Evolutionary conservation across 306 rosid genomes (phyloP).

Genomic region (Echinosophora koreensis): DNA sequence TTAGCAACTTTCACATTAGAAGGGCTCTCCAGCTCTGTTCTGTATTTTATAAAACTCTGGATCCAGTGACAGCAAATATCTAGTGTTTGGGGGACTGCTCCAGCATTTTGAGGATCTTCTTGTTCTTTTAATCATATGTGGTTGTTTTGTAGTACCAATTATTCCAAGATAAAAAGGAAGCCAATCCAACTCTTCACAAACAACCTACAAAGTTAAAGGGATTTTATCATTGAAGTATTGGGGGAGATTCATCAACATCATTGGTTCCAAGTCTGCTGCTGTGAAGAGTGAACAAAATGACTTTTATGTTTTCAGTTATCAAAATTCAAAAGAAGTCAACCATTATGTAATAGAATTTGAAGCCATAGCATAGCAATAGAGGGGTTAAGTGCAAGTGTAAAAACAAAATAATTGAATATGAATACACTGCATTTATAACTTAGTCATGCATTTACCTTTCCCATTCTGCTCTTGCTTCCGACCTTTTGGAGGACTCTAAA

Average conservation of each 20-base stretch:
- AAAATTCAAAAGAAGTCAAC: too few species aligned
- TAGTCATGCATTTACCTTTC: too few species aligned
- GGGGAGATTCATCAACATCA: slow-evolving; percentile 22
- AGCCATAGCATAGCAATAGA: too few species aligned
- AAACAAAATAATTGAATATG: too few species aligned
- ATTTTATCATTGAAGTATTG: slow-evolving; percentile 27
- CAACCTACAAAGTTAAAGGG: slow-evolving; percentile 57
- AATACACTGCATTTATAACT: too few species aligned
- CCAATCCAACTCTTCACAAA: slow-evolving; percentile 89
- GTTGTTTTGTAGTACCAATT: slow-evolving; percentile 49
- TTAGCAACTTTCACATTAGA: slow-evolving; percentile 76
- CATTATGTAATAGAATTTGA: too few species aligned
- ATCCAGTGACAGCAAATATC: slow-evolving; percentile 80
- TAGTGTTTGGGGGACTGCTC: slow-evolving; percentile 63
- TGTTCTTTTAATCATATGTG: slow-evolving; percentile 58
- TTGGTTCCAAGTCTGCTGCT: too few species aligned
- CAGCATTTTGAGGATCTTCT: slow-evolving; percentile 72
- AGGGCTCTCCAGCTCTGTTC: slow-evolving; percentile 72
- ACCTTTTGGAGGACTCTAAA: too few species aligned
- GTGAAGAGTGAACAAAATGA: too few species aligned
- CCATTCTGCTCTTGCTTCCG: too few species aligned
- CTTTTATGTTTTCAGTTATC: too few species aligned
- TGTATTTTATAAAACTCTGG: slow-evolving; percentile 74
- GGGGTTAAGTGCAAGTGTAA: too few species aligned
- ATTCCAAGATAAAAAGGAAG: slow-evolving; percentile 69